These are phyloP conservation scores for Fraxinus angustifolia DNA, from an alignment of 305 asterid species.

Conservation along the genomic window DNA sequence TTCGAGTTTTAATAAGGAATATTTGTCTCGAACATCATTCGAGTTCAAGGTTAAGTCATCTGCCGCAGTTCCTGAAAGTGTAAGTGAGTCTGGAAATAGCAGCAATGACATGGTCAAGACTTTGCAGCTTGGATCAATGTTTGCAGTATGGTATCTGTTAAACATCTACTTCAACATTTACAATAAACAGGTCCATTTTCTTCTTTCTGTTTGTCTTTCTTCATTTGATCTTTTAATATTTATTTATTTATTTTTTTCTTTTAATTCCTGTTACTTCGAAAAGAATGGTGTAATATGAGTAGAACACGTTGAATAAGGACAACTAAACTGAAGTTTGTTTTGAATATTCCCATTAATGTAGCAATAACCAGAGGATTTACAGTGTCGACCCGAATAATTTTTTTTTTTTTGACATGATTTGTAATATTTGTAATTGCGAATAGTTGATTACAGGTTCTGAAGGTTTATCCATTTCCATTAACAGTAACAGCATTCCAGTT, in stretches of 20 bases:
- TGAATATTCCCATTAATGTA: no score
- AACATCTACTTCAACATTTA: slow-evolving; percentile 81
- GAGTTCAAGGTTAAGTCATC: slow-evolving; percentile 41
- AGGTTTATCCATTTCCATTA: slow-evolving; percentile 70
- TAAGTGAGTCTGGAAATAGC: slow-evolving; percentile 22
- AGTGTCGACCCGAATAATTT: no score
- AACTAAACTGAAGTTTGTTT: background rate
- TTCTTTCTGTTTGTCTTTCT: background rate
- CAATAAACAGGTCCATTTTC: slow-evolving; percentile 62
- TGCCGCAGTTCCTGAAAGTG: slow-evolving; percentile 43
- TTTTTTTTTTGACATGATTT: background rate
- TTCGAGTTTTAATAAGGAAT: slow-evolving; percentile 11
- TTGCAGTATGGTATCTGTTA: slow-evolving; percentile 63
- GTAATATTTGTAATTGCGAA: background rate
- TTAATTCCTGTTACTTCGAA: background rate
- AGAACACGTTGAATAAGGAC: background rate
- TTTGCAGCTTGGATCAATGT: slow-evolving; percentile 67
- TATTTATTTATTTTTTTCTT: background rate
- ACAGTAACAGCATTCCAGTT: slow-evolving; percentile 79
- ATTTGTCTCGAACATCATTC: background rate
- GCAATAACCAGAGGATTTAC: no score
- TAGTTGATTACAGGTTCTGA: slow-evolving; percentile 49
- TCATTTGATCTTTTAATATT: background rate
- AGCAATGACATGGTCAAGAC: slow-evolving; percentile 19
- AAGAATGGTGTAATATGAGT: background rate